Percentiles rank a stretch among this genome's conserved stretches.
These are phyloP conservation scores for Podila clonocystis DNA, from an alignment of 192 early-diverging fungal genomes.

Conservation along the genomic window DNA sequence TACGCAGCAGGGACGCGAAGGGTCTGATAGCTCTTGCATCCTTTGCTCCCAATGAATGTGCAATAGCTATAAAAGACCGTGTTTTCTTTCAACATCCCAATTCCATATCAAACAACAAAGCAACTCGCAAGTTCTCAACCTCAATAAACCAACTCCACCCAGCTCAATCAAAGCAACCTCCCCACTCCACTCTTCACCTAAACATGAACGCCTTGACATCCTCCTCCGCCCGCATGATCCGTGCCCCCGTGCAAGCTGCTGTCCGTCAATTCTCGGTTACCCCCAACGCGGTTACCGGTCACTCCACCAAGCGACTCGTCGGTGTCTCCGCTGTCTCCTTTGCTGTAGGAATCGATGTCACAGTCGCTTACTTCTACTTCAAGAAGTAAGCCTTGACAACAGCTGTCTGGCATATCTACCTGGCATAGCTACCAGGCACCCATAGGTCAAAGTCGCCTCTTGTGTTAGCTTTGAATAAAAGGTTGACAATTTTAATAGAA, in stretches of 20 bases:
- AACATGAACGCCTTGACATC: slow-evolving; percentile 3
- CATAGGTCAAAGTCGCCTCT: not conserved
- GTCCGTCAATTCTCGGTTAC: slow-evolving; percentile 21
- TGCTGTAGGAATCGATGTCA: slow-evolving; percentile 23
- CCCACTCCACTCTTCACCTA: not conserved
- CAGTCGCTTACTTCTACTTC: slow-evolving; percentile 35
- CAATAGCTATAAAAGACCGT: no score
- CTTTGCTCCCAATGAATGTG: no score
- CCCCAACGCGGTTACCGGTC: slow-evolving; percentile 4
- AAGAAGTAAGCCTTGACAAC: not conserved
- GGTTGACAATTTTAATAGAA: not conserved
- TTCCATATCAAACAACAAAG: not conserved
- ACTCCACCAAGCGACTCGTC: slow-evolving; percentile 19
- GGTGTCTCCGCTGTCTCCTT: slow-evolving; percentile 12
- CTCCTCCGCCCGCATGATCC: slow-evolving; percentile 10
- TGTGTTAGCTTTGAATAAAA: not conserved
- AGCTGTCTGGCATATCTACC: no score
- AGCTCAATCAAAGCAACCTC: not conserved
- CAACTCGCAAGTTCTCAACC: not conserved
- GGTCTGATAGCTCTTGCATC: no score
- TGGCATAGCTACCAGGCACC: not conserved
- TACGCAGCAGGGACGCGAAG: no score
- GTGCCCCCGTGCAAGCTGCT: slow-evolving; percentile 10
- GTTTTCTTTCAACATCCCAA: no score
- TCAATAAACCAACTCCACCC: not conserved